Percentiles rank a stretch among this genome's conserved stretches.
Conservation (phyloP, 306 rosid species). For the Dryas alaskensis region DNA sequence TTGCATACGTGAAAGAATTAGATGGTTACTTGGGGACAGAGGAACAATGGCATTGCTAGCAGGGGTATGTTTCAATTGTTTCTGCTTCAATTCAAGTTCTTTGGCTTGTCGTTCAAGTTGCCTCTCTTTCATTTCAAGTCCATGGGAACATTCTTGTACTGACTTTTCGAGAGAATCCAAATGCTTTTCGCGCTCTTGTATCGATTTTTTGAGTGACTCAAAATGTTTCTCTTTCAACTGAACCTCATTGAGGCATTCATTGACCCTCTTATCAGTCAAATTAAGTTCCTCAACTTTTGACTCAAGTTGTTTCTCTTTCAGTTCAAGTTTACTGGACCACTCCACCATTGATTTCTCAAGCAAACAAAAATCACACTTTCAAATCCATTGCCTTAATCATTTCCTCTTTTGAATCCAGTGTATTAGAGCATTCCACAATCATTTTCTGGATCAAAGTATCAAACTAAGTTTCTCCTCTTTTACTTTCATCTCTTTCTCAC, state of each 20-base stretch:
- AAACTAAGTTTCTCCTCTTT: conserved; percentile 19
- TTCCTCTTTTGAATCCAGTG: neutral
- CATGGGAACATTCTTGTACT: neutral
- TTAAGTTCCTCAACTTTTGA: conserved; percentile 8
- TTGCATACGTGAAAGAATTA: neutral
- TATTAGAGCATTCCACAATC: neutral
- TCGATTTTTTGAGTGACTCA: neutral
- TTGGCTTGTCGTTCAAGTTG: conserved; percentile 9
- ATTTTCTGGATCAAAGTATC: conserved; percentile 12
- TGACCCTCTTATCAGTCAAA: conserved; percentile 1
- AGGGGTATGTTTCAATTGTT: neutral
- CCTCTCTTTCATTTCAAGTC: conserved; percentile 26
- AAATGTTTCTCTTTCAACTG: conserved; percentile 17
- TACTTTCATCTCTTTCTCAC: conserved; percentile 14
- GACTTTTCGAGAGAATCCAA: neutral
- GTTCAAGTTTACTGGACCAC: neutral
- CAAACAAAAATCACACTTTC: neutral
- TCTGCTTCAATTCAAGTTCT: conserved; percentile 25
- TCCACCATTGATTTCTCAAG: neutral
- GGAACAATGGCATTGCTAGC: too few species aligned
- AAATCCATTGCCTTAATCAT: neutral
- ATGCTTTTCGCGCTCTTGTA: conserved; percentile 1
- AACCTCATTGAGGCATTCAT: conserved; percentile 25
- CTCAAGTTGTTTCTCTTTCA: neutral
- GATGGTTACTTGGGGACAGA: neutral